Percentiles rank a stretch among this genome's conserved stretches.
Conservation (phyloP, 2,329 filamentous ascomycete genomes). For the Penicillium sp. region DNA sequence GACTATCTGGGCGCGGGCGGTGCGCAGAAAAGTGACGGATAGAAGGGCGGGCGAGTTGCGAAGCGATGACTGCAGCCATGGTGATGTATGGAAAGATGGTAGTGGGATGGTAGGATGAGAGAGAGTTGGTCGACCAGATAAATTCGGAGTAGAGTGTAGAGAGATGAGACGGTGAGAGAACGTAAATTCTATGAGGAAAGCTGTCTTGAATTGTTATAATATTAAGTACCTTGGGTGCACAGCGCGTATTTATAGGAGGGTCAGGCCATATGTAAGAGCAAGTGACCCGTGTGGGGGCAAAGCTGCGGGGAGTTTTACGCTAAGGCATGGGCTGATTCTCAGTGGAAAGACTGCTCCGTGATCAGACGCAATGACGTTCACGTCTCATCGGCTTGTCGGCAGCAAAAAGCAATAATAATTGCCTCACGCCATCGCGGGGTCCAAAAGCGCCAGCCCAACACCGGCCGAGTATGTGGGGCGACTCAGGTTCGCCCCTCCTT, state of each 20-base stretch:
- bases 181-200: not conserved
- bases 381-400: conserved; percentile 7
- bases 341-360: conserved; percentile 12
- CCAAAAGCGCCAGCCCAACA: not conserved
- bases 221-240: not conserved
- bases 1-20: conserved; percentile 41
- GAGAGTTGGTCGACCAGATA: not conserved
- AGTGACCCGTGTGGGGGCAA: conserved; percentile 13
- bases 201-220: not conserved
- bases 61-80: conserved; percentile 21
- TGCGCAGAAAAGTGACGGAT: conserved; percentile 49
- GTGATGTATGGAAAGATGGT: not conserved
- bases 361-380: conserved; percentile 11
- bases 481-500: not conserved
- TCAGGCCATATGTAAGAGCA: conserved; percentile 21
- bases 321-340: conserved; percentile 19
- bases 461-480: conserved; percentile 12
- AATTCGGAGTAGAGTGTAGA: not conserved
- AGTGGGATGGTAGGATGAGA: not conserved
- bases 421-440: conserved; percentile 25
- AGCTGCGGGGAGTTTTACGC: conserved; percentile 12
- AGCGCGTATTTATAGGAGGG: conserved; percentile 11
- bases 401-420: not conserved
- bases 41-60: conserved; percentile 34
- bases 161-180: not conserved